Percentiles rank a stretch among this genome's conserved stretches.
Conservation (phyloP, 2,329 filamentous ascomycete genomes). For the Calcarisporium arbuscula region DNA sequence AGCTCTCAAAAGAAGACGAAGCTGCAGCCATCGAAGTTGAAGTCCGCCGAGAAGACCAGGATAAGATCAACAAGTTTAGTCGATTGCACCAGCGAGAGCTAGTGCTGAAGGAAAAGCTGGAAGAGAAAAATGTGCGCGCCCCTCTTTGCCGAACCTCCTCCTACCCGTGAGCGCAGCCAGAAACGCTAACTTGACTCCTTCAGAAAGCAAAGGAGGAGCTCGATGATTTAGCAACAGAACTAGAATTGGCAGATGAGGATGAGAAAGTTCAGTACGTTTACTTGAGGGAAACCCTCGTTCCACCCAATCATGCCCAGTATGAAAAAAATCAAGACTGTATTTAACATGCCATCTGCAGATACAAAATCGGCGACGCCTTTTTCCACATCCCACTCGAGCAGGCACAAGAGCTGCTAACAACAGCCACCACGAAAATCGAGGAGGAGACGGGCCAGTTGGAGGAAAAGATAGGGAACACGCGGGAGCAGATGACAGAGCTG, state of each 20-base stretch:
- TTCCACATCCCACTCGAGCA: slow-evolving; percentile 78
- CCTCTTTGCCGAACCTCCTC: neutral
- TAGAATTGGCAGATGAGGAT: slow-evolving; percentile 93
- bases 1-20: slow-evolving; percentile 95
- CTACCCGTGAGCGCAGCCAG: neutral
- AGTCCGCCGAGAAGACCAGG: slow-evolving; percentile 93
- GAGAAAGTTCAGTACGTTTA: slow-evolving; percentile 75
- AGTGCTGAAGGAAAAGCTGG: slow-evolving; percentile 71
- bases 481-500: slow-evolving; percentile 81
- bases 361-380: slow-evolving; percentile 96
- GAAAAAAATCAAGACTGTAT: slow-evolving; percentile 2
- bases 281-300: too few species aligned
- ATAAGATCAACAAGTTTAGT: slow-evolving; percentile 98
- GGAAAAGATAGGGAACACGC: slow-evolving; percentile 65
- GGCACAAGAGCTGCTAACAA: slow-evolving; percentile 76
- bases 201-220: slow-evolving; percentile 99
- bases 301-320: neutral
- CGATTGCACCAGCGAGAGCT: slow-evolving; percentile 84
- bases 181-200: slow-evolving; percentile 16
- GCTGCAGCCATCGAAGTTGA: slow-evolving; percentile 77
- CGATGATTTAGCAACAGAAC: slow-evolving; percentile 82
- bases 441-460: slow-evolving; percentile 70
- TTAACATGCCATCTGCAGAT: slow-evolving; percentile 45
- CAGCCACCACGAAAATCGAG: slow-evolving; percentile 67
- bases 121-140: slow-evolving; percentile 63